phyloP scores from a whole-genome alignment of 176 grass and related monocot species.

The Cenchrus fungigraminus region DNA sequence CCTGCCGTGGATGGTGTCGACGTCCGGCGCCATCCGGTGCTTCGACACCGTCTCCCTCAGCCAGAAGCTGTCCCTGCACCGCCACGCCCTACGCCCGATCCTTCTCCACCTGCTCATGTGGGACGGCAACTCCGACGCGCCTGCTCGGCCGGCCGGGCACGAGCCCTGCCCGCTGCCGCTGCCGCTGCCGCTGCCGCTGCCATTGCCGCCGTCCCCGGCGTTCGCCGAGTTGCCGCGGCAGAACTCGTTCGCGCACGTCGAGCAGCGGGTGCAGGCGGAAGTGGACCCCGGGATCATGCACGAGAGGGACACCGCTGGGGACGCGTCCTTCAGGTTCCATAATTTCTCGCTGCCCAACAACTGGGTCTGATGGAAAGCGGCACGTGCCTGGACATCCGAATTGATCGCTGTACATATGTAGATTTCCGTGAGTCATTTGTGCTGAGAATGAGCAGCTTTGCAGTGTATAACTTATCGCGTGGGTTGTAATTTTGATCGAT shows the following conservation, averaged over 20 bases:
- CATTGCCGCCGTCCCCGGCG: conserved; percentile 25
- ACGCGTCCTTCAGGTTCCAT: conserved; percentile 82
- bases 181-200: conserved; percentile 24
- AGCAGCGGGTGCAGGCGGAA: conserved; percentile 15
- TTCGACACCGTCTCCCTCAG: conserved; percentile 97
- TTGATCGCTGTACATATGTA: conserved; percentile 32
- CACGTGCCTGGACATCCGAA: background rate
- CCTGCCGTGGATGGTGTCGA: conserved; percentile 87
- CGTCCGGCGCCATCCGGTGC: conserved; percentile 80
- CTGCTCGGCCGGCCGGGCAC: background rate
- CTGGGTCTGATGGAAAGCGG: conserved; percentile 63
- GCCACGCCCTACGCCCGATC: conserved; percentile 81
- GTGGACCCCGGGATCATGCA: conserved; percentile 43
- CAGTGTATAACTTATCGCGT: conserved; percentile 8
- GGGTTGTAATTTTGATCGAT: conserved; percentile 36
- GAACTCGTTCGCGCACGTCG: conserved; percentile 53
- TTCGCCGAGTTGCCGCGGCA: conserved; percentile 60
- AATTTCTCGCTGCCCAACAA: conserved; percentile 83
- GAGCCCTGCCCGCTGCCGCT: conserved; percentile 3
- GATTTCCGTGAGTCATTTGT: conserved; percentile 15
- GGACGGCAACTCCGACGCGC: conserved; percentile 36
- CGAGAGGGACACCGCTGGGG: conserved; percentile 82
- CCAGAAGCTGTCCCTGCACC: conserved; percentile 91
- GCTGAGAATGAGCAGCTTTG: conserved; percentile 18
- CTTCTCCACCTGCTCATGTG: conserved; percentile 88